Percentiles rank a stretch among this genome's conserved stretches.
Conservation (phyloP, 2,329 filamentous ascomycete species). For the Clonostachys sp. region DNA sequence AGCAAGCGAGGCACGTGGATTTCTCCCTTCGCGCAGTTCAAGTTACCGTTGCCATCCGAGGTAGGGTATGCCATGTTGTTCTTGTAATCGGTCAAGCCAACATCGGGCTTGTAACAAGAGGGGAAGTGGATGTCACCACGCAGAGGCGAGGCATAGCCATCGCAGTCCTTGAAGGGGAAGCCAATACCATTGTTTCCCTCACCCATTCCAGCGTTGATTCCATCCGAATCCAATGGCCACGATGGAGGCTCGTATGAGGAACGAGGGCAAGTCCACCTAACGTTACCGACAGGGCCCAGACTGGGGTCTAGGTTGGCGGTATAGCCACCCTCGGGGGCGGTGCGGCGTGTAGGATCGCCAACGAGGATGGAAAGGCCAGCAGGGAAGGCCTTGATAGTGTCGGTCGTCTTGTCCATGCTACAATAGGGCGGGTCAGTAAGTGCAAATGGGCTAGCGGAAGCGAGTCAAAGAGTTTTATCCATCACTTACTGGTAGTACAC, state of each 20-base stretch:
- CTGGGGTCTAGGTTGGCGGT: constrained; percentile 44
- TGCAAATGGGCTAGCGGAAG: constrained; percentile 1
- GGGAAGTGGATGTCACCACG: constrained; percentile 69
- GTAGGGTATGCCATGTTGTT: constrained; percentile 65
- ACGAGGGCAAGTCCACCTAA: constrained; percentile 59
- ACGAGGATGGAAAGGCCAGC: constrained; percentile 66
- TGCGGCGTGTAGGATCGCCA: constrained; percentile 56
- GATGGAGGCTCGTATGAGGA: constrained; percentile 41
- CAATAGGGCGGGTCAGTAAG: constrained; percentile 1
- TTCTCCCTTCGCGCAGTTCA: constrained; percentile 50
- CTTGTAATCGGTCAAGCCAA: constrained; percentile 54
- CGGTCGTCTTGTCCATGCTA: constrained; percentile 57
- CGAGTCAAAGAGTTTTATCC: not conserved
- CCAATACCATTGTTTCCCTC: constrained; percentile 54
- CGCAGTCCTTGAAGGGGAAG: constrained; percentile 69
- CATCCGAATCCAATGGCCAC: constrained; percentile 51
- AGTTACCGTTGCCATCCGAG: constrained; percentile 35
- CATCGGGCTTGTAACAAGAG: constrained; percentile 65
- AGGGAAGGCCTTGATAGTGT: constrained; percentile 67
- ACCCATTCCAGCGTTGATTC: constrained; percentile 47
- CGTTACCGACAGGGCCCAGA: constrained; percentile 44
- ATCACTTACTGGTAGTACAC: constrained; percentile 66
- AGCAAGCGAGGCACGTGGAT: constrained; percentile 54
- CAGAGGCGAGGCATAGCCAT: constrained; percentile 55
- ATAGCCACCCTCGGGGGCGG: constrained; percentile 49